phyloP scores from a whole-genome alignment of 495 filamentous ascomycete genomes.

The Neurospora terricola region DNA sequence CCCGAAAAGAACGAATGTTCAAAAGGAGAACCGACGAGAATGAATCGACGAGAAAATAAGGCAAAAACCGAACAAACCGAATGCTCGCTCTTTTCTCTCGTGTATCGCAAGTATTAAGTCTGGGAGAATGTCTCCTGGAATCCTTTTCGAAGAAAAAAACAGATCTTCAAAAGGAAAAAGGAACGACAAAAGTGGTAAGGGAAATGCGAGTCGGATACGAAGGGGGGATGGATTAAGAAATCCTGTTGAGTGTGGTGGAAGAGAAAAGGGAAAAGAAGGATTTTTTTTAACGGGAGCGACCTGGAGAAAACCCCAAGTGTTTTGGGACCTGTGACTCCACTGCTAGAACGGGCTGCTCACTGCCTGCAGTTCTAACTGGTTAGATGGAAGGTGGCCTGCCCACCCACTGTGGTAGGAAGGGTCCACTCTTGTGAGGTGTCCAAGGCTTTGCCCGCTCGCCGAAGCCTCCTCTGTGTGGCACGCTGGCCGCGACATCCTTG shows the following conservation, averaged over 20 bases:
- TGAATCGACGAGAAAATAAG: constrained; percentile 13
- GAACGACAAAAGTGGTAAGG: constrained; percentile 21
- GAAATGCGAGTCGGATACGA: constrained; percentile 9
- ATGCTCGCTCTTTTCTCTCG: constrained; percentile 2
- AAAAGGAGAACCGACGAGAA: constrained; percentile 22
- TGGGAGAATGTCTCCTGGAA: constrained; percentile 25
- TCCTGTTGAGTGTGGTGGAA: constrained; percentile 16
- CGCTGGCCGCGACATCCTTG: background rate
- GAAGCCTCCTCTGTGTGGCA: background rate
- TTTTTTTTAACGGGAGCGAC: constrained; percentile 22
- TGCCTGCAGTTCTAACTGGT: background rate
- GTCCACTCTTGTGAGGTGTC: background rate
- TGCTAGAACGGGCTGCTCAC: background rate
- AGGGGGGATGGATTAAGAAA: constrained; percentile 26
- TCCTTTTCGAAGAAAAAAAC: constrained; percentile 31
- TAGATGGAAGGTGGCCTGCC: background rate
- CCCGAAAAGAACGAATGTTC: constrained; percentile 32
- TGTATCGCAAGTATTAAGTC: constrained; percentile 17
- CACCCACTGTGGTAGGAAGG: background rate
- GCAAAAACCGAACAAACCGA: constrained; percentile 8
- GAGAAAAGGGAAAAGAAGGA: constrained; percentile 15
- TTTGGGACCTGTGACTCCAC: constrained; percentile 17
- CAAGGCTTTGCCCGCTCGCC: background rate
- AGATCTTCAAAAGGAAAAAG: constrained; percentile 28
- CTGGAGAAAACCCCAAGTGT: constrained; percentile 23